Evolutionary conservation across 2,329 filamentous ascomycete species (phyloP), one percentile per base, ranked within the genome.

Genomic region (Dryadomyces quercus-mongolicae): DNA sequence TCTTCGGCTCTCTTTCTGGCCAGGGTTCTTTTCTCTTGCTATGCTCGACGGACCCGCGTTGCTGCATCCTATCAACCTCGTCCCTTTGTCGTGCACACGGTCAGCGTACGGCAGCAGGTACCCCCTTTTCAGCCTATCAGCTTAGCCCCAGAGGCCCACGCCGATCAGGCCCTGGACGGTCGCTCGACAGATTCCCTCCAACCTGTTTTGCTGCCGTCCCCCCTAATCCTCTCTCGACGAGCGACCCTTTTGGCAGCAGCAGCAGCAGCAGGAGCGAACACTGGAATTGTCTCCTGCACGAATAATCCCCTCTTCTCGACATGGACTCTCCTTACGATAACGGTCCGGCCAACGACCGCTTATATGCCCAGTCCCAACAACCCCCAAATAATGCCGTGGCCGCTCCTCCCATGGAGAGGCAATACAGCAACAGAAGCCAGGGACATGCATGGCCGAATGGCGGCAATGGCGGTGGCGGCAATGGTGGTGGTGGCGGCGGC

Each of bases 251-350:
- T 31, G 25, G 25, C 25, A 31, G 25, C 25, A 31, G 25, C 25
- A 31, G 25, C 25, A 31, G 8, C 25, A 31, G 25, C 25, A 31
- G 25, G 25, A 31, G 25, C 25, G 8, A 31, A 31, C 25, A 31
- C 25, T 5, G 25, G 25, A 31, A 31, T 31, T 31, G 25, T 31
- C 25, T 31, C 25, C 25, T 31, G 25, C 25, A 31, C 25, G 25
- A 31, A 31, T 31, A 31, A 31, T 31, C 25, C 25, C 4, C 25
- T 31, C 25, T 31, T 31, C 25, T n/a, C 25, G 25, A 31, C n/a
- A 74, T 76, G 70, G 72, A 71, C 60, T 72, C 74, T 60, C 73
- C 73, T 59, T 73, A 75, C 64, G 71, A 72, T 60, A 68, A 68
- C 62, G 66, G 66, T 60, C 63, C 67, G 61, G 66, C 68, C 57